Base-by-base conservation (phyloP, 116 monocot species). In the Dioscorea cayenensis region DNA sequence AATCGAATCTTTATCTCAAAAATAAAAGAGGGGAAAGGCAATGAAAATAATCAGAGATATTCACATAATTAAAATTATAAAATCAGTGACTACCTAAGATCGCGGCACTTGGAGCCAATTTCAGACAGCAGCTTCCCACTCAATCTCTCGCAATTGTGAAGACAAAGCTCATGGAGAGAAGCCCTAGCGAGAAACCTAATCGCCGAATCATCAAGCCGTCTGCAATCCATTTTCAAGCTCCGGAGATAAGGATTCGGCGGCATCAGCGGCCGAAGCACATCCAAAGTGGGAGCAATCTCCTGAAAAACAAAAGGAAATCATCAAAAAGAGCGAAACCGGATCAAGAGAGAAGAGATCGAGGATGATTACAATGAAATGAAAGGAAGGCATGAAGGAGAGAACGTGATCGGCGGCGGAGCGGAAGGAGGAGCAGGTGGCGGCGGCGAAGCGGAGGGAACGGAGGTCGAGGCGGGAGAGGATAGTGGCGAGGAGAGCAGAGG, bases 201-300 rank as follows among this genome's bases (percentile, higher is more conserved):
- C 67, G 81, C 71, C 1, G 78, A 66, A 43, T 97, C 88, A 58
- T 86, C 88, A 19, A 97, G 90, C 28, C 86, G 80, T 5, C 79
- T 66, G 52, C 96, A 97, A 66, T 97, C 96, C 67, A 97, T 61
- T 73, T 80, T 74, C 58, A 92, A 59, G 79, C 88, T 92, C 64
- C 78, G 84, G 58, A 97, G 65, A 72, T 80, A 68, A 51, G 81
- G 85, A 71, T 97, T 97, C 49, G 72, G 82, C 23, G 82, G 96
- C 37, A 97, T 74, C 66, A 97, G 51, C 0, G 82, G 84, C 66
- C 84, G 60, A 64, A 97, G 78, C 60, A 90, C 73, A 60, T 92
- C 90, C 74, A 84, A 28, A 10, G 82, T 75, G 7, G 86, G 86
- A 11, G 92, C 84, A 66, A 92, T 82, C 29, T 97, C 95, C 95